phyloP scores from a whole-genome alignment of 805 yeast genomes.

The Candida saitoana region DNA sequence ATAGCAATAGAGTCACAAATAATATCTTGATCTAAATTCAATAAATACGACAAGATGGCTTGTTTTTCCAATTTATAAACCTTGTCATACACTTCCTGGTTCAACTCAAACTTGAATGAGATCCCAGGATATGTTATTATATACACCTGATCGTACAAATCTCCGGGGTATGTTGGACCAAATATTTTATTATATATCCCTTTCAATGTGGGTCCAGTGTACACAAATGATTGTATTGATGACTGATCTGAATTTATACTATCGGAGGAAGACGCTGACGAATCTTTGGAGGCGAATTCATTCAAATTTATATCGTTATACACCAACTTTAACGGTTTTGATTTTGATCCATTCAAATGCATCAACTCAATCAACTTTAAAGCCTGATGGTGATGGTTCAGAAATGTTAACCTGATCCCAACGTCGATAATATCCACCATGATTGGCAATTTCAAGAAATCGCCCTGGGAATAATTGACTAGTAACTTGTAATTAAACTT shows the following conservation, averaged over 20 bases:
- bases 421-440: conserved; percentile 23
- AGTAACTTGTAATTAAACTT: conserved; percentile 24
- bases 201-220: conserved; percentile 24
- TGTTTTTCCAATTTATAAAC: conserved; percentile 11
- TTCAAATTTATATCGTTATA: conserved; percentile 33
- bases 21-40: conserved; percentile 35
- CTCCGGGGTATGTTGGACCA: conserved; percentile 63
- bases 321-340: conserved; percentile 14
- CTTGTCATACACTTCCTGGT: conserved; percentile 15
- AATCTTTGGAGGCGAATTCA: conserved; percentile 11
- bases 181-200: conserved; percentile 51
- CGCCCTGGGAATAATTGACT: conserved; percentile 26
- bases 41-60: conserved; percentile 23
- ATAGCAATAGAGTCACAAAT: conserved; percentile 37
- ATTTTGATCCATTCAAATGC: conserved; percentile 12
- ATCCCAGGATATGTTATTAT: conserved; percentile 55
- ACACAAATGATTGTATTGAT: conserved; percentile 5
- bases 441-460: conserved; percentile 31
- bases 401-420: conserved; percentile 26
- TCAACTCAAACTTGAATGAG: conserved; percentile 42
- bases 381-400: conserved; percentile 19
- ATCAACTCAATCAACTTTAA: conserved; percentile 28
- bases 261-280: conserved; percentile 6
- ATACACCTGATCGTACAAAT: conserved; percentile 26
- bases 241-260: conserved; percentile 7